phyloP scores from a whole-genome alignment of 345 rosid genomes.

The Eucalyptus coolabah region DNA sequence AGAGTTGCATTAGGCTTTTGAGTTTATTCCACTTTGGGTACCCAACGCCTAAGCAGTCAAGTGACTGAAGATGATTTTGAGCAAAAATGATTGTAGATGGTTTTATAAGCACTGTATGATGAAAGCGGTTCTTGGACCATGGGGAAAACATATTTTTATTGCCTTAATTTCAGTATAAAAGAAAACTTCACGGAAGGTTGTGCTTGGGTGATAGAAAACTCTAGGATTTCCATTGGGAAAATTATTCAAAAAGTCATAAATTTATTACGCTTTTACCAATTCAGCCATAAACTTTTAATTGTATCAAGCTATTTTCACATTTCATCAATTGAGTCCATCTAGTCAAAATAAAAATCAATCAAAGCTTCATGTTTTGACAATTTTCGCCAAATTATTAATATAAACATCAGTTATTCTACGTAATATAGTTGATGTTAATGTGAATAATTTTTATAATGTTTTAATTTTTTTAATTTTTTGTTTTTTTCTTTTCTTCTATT shows the following conservation, averaged over 20 bases:
- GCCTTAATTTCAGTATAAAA: neutral
- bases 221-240: fast-evolving
- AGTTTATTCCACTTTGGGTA: neutral
- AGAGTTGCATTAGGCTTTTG: neutral
- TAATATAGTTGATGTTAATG: fast-evolving
- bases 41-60: neutral
- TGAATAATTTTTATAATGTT: fast-evolving
- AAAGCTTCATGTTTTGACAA: no score
- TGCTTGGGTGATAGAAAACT: neutral
- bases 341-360: fast-evolving
- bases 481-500: no score
- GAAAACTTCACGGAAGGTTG: neutral
- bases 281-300: no score
- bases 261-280: fast-evolving
- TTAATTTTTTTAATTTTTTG: fast-evolving
- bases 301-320: fast-evolving
- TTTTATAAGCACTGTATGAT: neutral
- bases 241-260: no score
- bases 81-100: neutral
- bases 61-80: neutral
- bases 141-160: neutral
- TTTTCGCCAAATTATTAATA: no score
- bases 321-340: fast-evolving
- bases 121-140: neutral
- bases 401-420: fast-evolving